Percentiles rank a stretch among this genome's conserved stretches.
Conservation (phyloP, 108 stramenopile genomes). For the Fistulifera solaris region DNA sequence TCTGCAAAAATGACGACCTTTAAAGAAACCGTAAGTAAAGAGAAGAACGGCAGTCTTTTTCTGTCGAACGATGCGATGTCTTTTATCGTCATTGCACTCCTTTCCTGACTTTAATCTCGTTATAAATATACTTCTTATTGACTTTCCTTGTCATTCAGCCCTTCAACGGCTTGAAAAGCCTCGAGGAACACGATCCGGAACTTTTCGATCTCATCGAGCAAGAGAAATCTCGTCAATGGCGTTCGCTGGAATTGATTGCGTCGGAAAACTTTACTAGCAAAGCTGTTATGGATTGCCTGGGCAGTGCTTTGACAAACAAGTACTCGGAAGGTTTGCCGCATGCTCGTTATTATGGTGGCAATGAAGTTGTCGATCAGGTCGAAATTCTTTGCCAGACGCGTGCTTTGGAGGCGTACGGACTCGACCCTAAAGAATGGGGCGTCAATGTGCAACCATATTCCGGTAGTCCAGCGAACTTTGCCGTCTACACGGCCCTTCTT, state of each 20-base stretch:
- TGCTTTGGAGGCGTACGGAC: conserved; percentile 94
- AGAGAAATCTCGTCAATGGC: conserved; percentile 92
- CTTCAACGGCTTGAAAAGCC: conserved; percentile 82
- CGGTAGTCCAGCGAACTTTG: conserved; percentile 99
- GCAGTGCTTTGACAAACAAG: conserved; percentile 98
- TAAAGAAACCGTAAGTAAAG: neutral
- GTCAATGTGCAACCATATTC: conserved; percentile 96
- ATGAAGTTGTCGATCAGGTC: conserved; percentile 93
- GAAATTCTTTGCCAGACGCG: conserved; percentile 92
- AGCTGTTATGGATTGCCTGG: conserved; percentile 98
- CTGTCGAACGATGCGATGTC: neutral
- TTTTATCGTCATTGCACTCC: too few species aligned
- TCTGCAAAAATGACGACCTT: neutral
- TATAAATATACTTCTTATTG: too few species aligned
- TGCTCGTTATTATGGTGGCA: conserved; percentile 99
- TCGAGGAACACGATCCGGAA: conserved; percentile 95
- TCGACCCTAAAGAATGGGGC: conserved; percentile 92
- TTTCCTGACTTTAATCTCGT: too few species aligned
- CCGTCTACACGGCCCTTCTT: conserved; percentile 94
- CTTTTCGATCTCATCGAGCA: conserved; percentile 94
- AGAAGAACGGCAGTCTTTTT: neutral
- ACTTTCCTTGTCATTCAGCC: conserved; percentile 23
- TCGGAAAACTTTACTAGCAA: conserved; percentile 98
- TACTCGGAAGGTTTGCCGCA: conserved; percentile 98
- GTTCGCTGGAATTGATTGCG: conserved; percentile 96